Evolutionary conservation across 768 basidiomycete species (phyloP).

Genomic region (Candolleomyces aberdarensis): DNA sequence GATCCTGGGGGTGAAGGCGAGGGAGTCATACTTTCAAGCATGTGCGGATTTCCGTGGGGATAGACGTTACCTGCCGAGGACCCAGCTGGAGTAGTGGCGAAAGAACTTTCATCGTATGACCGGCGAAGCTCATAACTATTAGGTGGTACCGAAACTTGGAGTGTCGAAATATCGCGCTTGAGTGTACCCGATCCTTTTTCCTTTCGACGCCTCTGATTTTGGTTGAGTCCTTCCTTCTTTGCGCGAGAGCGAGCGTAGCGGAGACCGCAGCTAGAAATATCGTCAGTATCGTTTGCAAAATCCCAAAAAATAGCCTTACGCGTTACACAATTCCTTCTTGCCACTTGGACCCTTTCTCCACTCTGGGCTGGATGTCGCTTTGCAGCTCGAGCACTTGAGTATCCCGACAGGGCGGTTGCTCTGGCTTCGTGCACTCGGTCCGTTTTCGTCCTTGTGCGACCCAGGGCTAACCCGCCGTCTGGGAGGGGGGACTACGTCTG

Average conservation of each 20-base stretch:
- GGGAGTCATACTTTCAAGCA: slow-evolving; percentile 39
- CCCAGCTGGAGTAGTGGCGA: slow-evolving; percentile 43
- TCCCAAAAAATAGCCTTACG: slow-evolving; percentile 49
- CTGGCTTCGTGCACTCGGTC: slow-evolving; percentile 41
- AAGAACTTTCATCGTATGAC: slow-evolving; percentile 45
- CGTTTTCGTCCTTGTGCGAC: slow-evolving; percentile 44
- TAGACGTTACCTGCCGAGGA: slow-evolving; percentile 55
- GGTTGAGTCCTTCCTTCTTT: slow-evolving; percentile 74
- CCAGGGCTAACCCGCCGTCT: slow-evolving; percentile 55
- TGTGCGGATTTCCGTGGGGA: slow-evolving; percentile 41
- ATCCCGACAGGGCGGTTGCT: slow-evolving; percentile 75
- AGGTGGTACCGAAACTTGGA: slow-evolving; percentile 28
- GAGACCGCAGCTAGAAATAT: slow-evolving; percentile 64
- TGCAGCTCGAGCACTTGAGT: slow-evolving; percentile 74
- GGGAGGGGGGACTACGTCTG: slow-evolving; percentile 55
- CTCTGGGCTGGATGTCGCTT: slow-evolving; percentile 78
- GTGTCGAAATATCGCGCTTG: slow-evolving; percentile 43
- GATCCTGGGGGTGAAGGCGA: slow-evolving; percentile 68
- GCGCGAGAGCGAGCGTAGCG: slow-evolving; percentile 85
- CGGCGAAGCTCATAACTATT: slow-evolving; percentile 37
- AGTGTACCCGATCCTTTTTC: slow-evolving; percentile 42
- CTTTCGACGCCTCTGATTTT: slow-evolving; percentile 53
- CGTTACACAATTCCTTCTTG: slow-evolving; percentile 90
- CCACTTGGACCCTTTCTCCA: slow-evolving; percentile 92
- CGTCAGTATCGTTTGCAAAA: slow-evolving; percentile 8